Percentiles rank a stretch among this genome's conserved stretches.
These are phyloP conservation scores for Gelatoporia subvermispora DNA, from an alignment of 768 basidiomycete species.

Conservation along the genomic window DNA sequence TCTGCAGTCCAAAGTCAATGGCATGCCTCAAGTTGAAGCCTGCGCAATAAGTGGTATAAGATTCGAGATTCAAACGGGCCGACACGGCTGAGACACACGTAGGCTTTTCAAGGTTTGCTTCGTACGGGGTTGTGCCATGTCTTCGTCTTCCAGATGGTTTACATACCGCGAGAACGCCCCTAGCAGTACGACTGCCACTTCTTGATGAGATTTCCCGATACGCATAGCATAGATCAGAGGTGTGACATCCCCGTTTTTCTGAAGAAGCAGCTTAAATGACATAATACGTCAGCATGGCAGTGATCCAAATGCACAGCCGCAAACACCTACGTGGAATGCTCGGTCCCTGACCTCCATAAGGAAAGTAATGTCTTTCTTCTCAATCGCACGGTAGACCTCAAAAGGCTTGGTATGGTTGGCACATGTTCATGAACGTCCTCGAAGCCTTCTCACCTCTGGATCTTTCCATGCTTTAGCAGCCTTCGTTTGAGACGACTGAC, in stretches of 20 bases:
- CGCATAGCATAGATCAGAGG: constrained; percentile 90
- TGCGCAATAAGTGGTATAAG: constrained; percentile 14
- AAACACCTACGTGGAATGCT: constrained; percentile 64
- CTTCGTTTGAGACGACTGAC: not conserved
- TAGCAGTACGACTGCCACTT: constrained; percentile 81
- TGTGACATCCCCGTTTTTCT: constrained; percentile 79
- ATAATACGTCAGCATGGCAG: no score
- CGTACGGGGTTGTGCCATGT: constrained; percentile 64
- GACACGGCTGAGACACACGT: constrained; percentile 50
- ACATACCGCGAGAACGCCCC: constrained; percentile 92
- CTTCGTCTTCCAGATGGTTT: constrained; percentile 80
- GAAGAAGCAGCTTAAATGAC: constrained; percentile 59
- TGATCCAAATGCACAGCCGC: no score
- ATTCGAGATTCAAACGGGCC: not conserved
- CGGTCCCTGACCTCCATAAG: constrained; percentile 81
- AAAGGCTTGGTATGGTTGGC: constrained; percentile 35
- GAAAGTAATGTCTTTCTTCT: constrained; percentile 75
- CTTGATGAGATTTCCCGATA: constrained; percentile 67
- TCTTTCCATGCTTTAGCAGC: constrained; percentile 37
- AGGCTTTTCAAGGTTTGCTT: constrained; percentile 72
- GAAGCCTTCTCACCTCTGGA: constrained; percentile 41
- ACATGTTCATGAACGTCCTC: not conserved
- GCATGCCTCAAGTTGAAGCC: constrained; percentile 87
- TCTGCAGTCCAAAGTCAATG: constrained; percentile 82
- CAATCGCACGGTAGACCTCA: constrained; percentile 80